Percentiles rank a stretch among this genome's conserved stretches.
These are phyloP conservation scores for Tardiomyces digboiensis DNA, from an alignment of 1,139 yeast genomes.

Conservation along the genomic window DNA sequence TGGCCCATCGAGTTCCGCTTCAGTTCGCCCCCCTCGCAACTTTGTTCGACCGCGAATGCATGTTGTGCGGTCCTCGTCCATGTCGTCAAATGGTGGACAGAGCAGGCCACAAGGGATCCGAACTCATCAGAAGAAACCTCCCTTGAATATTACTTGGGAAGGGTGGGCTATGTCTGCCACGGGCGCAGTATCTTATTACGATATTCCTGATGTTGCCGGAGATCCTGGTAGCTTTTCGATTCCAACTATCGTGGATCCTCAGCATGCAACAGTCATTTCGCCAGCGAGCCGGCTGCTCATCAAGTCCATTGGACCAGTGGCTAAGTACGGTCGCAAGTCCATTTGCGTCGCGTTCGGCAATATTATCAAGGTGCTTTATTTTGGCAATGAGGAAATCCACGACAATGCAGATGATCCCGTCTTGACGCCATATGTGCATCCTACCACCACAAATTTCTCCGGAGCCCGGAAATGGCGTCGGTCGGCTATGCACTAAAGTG, in stretches of 20 bases:
- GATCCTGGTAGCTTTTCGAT: conserved; percentile 1
- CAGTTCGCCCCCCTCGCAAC: neutral
- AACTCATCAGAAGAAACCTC: conserved; percentile 8
- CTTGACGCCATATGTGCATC: no score
- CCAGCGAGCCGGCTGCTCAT: conserved; percentile 28
- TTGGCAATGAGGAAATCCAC: conserved; percentile 34
- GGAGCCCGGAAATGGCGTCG: neutral
- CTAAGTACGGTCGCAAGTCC: conserved; percentile 69
- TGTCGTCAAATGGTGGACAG: neutral
- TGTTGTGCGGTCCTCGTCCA: neutral
- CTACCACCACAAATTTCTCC: neutral
- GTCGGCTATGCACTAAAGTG: neutral
- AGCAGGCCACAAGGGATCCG: neutral
- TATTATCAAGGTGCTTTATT: conserved; percentile 56
- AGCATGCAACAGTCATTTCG: conserved; percentile 15
- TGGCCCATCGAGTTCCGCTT: neutral
- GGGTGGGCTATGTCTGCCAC: conserved; percentile 67
- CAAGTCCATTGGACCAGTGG: conserved; percentile 43
- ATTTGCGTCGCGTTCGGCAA: conserved; percentile 69
- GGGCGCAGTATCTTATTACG: conserved; percentile 52
- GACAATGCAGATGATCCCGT: neutral
- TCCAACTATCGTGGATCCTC: neutral
- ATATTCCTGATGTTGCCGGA: conserved; percentile 43
- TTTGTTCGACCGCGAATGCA: neutral
- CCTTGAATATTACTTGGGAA: conserved; percentile 44